These are phyloP conservation scores for Micractinium sp. DNA, from an alignment of 139 green algal genomes.

Conservation along the genomic window DNA sequence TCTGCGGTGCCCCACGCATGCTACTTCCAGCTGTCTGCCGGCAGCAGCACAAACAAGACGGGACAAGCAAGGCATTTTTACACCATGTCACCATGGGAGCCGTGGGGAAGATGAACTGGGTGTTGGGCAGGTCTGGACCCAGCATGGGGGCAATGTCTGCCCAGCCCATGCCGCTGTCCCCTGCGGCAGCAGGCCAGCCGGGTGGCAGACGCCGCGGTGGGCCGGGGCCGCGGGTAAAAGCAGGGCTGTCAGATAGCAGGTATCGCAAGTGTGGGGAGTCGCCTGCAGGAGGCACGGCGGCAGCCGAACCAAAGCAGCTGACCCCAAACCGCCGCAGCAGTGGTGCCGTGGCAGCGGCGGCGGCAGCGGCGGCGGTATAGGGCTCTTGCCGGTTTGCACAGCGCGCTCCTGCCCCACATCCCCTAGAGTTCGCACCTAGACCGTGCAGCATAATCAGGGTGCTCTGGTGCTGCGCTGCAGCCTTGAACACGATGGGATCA, in stretches of 20 bases:
- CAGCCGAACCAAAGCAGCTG: background rate
- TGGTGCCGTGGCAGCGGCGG: background rate
- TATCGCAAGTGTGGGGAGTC: background rate
- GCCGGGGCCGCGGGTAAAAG: background rate
- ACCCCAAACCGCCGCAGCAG: background rate
- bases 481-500: background rate
- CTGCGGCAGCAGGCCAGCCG: background rate
- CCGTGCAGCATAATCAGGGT: slow-evolving; percentile 52
- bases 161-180: slow-evolving; percentile 53
- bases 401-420: background rate
- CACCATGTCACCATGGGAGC: slow-evolving; percentile 17
- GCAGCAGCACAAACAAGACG: background rate
- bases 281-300: background rate
- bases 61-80: background rate
- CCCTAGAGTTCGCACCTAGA: slow-evolving; percentile 12
- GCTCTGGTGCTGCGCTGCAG: background rate
- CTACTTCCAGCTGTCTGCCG: background rate
- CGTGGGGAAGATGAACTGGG: slow-evolving; percentile 53
- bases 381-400: background rate
- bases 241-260: background rate
- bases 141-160: slow-evolving; percentile 38
- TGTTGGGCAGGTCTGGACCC: slow-evolving; percentile 30
- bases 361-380: background rate
- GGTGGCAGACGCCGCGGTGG: background rate
- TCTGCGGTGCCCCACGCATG: background rate